Conservation (phyloP, 306 rosid genomes). For the Vigna radiata region DNA sequence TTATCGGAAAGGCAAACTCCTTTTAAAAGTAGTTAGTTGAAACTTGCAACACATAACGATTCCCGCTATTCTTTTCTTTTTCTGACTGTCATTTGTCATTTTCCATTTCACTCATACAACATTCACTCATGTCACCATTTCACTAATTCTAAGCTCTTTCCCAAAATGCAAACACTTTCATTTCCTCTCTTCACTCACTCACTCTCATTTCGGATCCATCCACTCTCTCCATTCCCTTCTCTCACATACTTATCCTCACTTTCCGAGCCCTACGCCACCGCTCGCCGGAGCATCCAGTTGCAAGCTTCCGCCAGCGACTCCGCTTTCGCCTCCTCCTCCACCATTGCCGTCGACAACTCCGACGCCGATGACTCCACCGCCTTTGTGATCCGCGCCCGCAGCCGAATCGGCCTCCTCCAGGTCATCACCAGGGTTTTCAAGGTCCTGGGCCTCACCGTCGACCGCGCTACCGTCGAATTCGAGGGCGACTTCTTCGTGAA, state of each 20-base stretch:
- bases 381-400: constrained; percentile 68
- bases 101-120: not conserved
- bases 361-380: constrained; percentile 50
- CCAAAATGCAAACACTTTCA: constrained; percentile 57
- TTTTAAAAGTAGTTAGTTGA: constrained; percentile 26
- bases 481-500: constrained; percentile 65
- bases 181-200: constrained; percentile 42
- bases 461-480: constrained; percentile 69
- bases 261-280: constrained; percentile 5
- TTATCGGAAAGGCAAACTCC: not conserved
- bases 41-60: not conserved
- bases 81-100: no score
- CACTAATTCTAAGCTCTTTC: not conserved
- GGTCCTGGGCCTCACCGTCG: constrained; percentile 70
- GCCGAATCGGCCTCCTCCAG: constrained; percentile 74
- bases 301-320: constrained; percentile 51
- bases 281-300: constrained; percentile 21
- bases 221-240: constrained; percentile 40
- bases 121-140: not conserved
- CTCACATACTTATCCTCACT: constrained; percentile 3
- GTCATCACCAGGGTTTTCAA: constrained; percentile 70
- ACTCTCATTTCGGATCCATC: constrained; percentile 1
- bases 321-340: constrained; percentile 39
- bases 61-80: constrained; percentile 35
- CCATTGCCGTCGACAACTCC: constrained; percentile 56